Percentiles rank a stretch among this genome's conserved stretches.
Conservation (phyloP, 495 filamentous ascomycete genomes). For the Choiromyces venosus region DNA sequence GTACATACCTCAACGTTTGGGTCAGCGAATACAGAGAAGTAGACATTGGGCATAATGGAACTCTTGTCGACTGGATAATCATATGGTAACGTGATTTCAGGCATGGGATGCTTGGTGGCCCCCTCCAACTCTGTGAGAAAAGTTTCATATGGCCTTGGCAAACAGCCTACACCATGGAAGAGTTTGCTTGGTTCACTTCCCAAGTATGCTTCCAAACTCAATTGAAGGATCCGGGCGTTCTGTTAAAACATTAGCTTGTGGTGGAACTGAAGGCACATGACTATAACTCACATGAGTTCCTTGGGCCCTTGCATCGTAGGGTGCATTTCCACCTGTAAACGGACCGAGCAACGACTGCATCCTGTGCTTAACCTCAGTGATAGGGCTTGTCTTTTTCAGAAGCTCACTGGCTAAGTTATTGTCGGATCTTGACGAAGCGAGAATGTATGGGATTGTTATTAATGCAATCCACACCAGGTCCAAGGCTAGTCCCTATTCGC, state of each 20-base stretch:
- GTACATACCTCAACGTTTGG: conserved; percentile 65
- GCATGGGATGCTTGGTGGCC: conserved; percentile 68
- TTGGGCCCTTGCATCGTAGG: conserved; percentile 34
- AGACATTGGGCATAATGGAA: conserved; percentile 83
- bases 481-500: conserved; percentile 56
- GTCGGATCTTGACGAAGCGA: conserved; percentile 62
- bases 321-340: conserved; percentile 53
- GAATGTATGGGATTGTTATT: conserved; percentile 83
- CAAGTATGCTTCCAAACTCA: conserved; percentile 29
- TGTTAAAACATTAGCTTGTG: conserved; percentile 13
- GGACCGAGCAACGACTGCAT: conserved; percentile 79
- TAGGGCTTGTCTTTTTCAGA: conserved; percentile 75
- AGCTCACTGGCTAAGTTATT: conserved; percentile 65
- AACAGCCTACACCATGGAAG: conserved; percentile 35
- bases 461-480: conserved; percentile 95
- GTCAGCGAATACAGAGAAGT: conserved; percentile 81
- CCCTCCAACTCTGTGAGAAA: conserved; percentile 54
- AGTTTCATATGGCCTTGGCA: conserved; percentile 77
- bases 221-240: conserved; percentile 37
- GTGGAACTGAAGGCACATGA: not conserved
- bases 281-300: conserved; percentile 33
- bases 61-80: conserved; percentile 66
- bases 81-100: conserved; percentile 65
- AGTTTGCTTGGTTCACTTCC: conserved; percentile 11
- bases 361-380: conserved; percentile 49